Evolutionary conservation across 495 filamentous ascomycete genomes (phyloP).

Genomic region (Penicillium manginii): DNA sequence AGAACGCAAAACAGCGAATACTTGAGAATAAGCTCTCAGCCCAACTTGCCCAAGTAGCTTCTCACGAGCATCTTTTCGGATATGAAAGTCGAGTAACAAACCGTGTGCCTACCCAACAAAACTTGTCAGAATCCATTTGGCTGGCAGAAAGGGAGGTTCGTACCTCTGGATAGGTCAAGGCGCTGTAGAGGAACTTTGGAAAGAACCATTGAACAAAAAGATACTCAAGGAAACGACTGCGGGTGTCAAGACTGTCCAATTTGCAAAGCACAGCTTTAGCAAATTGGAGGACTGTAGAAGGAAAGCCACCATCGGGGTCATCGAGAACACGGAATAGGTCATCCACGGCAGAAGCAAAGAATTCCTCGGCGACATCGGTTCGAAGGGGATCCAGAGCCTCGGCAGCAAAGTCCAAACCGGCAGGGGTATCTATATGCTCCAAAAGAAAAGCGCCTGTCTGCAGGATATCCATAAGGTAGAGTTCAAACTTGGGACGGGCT

Average conservation of each 20-base stretch:
- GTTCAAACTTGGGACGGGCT: slow-evolving; percentile 83
- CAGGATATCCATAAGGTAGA: slow-evolving; percentile 89
- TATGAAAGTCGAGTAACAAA: slow-evolving; percentile 87
- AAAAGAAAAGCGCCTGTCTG: slow-evolving; percentile 90
- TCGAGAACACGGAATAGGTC: slow-evolving; percentile 86
- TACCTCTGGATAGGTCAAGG: slow-evolving; percentile 89
- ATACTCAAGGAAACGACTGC: slow-evolving; percentile 73
- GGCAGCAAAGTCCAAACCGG: slow-evolving; percentile 42
- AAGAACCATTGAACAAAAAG: slow-evolving; percentile 92
- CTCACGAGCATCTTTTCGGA: slow-evolving; percentile 85
- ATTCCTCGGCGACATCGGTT: slow-evolving; percentile 82
- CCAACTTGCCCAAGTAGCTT: slow-evolving; percentile 86
- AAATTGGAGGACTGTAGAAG: slow-evolving; percentile 79
- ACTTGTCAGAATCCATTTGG: slow-evolving; percentile 13
- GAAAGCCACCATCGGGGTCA: slow-evolving; percentile 76
- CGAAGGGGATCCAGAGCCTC: slow-evolving; percentile 68
- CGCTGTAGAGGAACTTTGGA: slow-evolving; percentile 79
- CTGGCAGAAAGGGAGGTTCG: slow-evolving; percentile 21
- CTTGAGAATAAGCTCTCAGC: slow-evolving; percentile 73
- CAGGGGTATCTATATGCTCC: slow-evolving; percentile 68
- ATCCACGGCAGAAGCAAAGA: slow-evolving; percentile 81
- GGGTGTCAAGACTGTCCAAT: slow-evolving; percentile 68
- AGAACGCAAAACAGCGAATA: slow-evolving; percentile 54
- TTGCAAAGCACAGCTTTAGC: slow-evolving; percentile 80
- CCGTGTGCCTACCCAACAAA: slow-evolving; percentile 65